A percentile compares a stretch with the other conserved stretches of the same genome.
These are phyloP conservation scores for Perkinsus olseni DNA, from an alignment of 169 alveolate genomes.

Conservation along the genomic window DNA sequence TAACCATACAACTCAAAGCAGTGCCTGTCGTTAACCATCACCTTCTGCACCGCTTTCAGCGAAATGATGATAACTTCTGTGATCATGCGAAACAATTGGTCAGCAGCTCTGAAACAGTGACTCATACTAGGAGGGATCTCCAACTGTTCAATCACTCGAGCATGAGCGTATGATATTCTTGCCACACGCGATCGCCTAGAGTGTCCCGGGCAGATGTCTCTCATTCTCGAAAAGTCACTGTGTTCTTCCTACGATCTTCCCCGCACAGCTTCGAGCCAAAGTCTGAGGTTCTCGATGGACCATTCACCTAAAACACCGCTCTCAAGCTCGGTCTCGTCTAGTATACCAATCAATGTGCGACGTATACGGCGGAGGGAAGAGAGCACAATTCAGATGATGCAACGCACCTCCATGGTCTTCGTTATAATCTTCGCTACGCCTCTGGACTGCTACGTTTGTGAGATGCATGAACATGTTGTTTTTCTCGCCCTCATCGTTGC, in stretches of 20 bases:
- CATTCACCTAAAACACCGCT: not conserved
- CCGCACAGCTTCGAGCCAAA: not conserved
- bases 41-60: constrained; percentile 59
- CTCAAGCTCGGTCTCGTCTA: not conserved
- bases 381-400: constrained; percentile 45
- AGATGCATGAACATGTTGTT: constrained; percentile 55
- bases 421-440: constrained; percentile 62
- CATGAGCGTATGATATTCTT: not conserved
- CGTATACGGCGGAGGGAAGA: too few relatives aligned
- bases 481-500: constrained; percentile 39
- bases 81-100: not conserved
- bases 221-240: not conserved
- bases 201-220: not conserved
- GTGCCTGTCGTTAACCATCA: constrained; percentile 69
- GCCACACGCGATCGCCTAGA: not conserved
- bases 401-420: constrained; percentile 65
- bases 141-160: not conserved
- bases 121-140: not conserved
- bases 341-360: not conserved
- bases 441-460: constrained; percentile 78
- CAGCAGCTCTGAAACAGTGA: not conserved
- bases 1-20: constrained; percentile 80
- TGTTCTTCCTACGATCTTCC: not conserved
- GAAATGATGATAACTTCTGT: constrained; percentile 31
- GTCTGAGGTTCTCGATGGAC: constrained; percentile 25